Evolutionary conservation across 2,329 filamentous ascomycete genomes (phyloP).

Genomic region (Fusarium camptoceras): DNA sequence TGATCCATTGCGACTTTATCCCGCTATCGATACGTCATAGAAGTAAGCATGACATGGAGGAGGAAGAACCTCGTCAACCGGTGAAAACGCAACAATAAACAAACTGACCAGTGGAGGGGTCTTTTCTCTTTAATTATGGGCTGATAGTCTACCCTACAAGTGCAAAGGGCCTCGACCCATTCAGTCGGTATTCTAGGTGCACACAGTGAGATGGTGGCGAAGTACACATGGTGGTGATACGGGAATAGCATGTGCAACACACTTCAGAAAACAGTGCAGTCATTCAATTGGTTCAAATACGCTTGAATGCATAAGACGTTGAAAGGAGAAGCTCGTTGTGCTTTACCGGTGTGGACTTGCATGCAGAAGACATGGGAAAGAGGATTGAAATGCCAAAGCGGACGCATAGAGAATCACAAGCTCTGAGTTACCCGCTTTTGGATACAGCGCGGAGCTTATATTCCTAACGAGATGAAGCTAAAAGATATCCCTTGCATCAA

Average conservation of each 20-base stretch:
- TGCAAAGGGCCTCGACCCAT: neutral
- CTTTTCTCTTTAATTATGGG: neutral
- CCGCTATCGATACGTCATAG: constrained; percentile 32
- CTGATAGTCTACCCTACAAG: neutral
- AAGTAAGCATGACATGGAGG: neutral
- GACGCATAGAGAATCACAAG: neutral
- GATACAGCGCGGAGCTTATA: constrained; percentile 14
- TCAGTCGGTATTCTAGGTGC: neutral
- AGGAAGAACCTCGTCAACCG: neutral
- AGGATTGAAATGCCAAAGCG: neutral
- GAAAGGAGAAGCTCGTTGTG: neutral
- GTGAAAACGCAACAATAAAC: constrained; percentile 8
- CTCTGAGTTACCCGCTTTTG: neutral
- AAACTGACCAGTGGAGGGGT: neutral
- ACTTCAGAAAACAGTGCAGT: neutral
- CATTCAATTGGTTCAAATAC: neutral
- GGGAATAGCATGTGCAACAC: neutral
- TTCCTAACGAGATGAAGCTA: constrained; percentile 10
- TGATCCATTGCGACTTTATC: neutral
- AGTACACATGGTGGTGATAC: neutral
- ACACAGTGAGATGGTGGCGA: neutral
- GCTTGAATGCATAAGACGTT: neutral
- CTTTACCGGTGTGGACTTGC: constrained; percentile 26
- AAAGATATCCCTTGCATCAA: fast-evolving
- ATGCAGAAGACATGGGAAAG: constrained; percentile 1